These are phyloP conservation scores for Serendipita sp. DNA, from an alignment of 768 basidiomycete genomes.

Conservation along the genomic window DNA sequence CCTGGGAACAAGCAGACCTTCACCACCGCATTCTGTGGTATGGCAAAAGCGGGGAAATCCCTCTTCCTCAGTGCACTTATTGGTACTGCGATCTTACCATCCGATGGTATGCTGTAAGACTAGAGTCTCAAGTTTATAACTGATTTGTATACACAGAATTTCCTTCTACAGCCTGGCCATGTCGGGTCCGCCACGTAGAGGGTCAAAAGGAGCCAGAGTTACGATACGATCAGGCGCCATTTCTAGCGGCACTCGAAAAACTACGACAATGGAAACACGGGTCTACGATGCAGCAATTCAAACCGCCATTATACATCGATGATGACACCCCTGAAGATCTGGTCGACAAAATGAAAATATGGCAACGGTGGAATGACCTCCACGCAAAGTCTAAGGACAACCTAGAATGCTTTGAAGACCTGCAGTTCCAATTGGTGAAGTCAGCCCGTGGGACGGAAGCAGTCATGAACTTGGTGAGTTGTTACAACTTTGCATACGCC, in stretches of 20 bases:
- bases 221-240: background rate
- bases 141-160: background rate
- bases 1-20: background rate
- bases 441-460: background rate
- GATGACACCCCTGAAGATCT: no score
- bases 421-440: background rate
- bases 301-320: background rate
- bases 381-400: background rate
- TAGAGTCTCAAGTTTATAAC: background rate
- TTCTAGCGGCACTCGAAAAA: background rate
- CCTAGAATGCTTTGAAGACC: background rate
- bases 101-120: background rate
- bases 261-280: background rate
- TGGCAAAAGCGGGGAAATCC: background rate
- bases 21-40: constrained; percentile 1
- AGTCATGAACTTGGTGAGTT: background rate
- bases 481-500: no score
- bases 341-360: no score
- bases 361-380: background rate
- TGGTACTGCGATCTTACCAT: background rate
- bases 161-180: constrained; percentile 1
- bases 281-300: background rate
- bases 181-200: background rate
- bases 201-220: background rate
- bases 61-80: background rate